A percentile compares a stretch with the other conserved stretches of the same genome.
These are phyloP conservation scores for Scleroderma bovista DNA, from an alignment of 768 basidiomycete species.

Conservation along the genomic window DNA sequence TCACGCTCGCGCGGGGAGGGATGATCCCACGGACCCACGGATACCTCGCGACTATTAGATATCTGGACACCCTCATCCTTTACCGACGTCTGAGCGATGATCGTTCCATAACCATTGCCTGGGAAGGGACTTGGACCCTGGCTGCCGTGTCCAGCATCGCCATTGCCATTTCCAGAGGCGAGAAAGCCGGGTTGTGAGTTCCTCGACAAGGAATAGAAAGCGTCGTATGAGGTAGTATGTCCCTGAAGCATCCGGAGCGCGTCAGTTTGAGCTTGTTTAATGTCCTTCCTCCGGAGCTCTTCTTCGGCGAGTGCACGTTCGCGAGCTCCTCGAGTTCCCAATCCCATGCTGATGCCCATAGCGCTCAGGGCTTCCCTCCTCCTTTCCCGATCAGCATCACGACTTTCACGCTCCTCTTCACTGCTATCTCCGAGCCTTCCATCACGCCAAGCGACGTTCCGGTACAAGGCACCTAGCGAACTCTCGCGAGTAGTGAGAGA, in stretches of 20 bases:
- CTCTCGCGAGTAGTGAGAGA: conserved; percentile 40
- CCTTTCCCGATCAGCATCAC: conserved; percentile 38
- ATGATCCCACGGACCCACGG: conserved; percentile 29
- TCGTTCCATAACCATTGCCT: conserved; percentile 18
- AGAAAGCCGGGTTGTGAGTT: conserved; percentile 20
- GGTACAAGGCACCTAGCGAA: conserved; percentile 43
- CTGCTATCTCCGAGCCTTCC: conserved; percentile 29
- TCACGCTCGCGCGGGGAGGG: conserved; percentile 31
- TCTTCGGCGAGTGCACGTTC: conserved; percentile 62
- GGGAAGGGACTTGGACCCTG: conserved; percentile 16
- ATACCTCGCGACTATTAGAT: conserved; percentile 11
- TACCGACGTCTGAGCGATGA: conserved; percentile 20
- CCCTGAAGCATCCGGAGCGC: conserved; percentile 35
- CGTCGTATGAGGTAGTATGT: conserved; percentile 58
- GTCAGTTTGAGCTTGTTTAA: conserved; percentile 35
- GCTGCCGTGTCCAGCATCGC: conserved; percentile 10
- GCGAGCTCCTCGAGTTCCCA: conserved; percentile 43
- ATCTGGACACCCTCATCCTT: conserved; percentile 19
- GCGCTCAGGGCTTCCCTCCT: conserved; percentile 37
- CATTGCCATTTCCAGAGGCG: conserved; percentile 8
- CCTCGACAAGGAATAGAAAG: conserved; percentile 56
- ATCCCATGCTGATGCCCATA: conserved; percentile 33
- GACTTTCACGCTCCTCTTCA: conserved; percentile 38
- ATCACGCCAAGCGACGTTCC: conserved; percentile 31
- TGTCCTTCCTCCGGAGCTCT: conserved; percentile 48